These are phyloP conservation scores for Aspergillus homomorphus DNA, from an alignment of 495 filamentous ascomycete genomes.

Conservation along the genomic window DNA sequence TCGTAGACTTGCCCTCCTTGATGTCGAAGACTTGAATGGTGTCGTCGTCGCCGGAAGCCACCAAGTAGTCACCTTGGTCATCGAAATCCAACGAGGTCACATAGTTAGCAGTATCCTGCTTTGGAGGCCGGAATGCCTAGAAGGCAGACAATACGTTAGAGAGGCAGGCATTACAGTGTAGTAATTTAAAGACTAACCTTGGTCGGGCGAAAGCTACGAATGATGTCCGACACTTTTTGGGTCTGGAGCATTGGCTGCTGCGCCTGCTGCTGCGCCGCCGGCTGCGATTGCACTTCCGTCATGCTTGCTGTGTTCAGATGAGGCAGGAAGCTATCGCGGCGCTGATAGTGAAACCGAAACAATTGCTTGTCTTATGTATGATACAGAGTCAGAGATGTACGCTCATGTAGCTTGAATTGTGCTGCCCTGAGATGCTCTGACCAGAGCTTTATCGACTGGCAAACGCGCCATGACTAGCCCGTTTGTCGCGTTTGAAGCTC, in stretches of 20 bases:
- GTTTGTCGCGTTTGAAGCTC: conserved; percentile 12
- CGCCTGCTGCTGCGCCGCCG: conserved; percentile 19
- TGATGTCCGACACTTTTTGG: conserved; percentile 46
- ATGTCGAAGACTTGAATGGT: conserved; percentile 93
- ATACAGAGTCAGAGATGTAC: not conserved
- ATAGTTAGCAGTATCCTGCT: conserved; percentile 36
- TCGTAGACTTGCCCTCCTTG: conserved; percentile 80
- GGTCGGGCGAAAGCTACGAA: conserved; percentile 44
- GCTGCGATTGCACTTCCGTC: conserved; percentile 33
- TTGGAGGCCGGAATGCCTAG: conserved; percentile 38
- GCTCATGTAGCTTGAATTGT: not conserved
- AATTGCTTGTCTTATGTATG: not conserved
- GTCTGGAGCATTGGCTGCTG: conserved; percentile 30
- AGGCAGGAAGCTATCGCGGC: not conserved
- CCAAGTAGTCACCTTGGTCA: conserved; percentile 83
- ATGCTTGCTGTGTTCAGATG: conserved; percentile 22
- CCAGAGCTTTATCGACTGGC: not conserved
- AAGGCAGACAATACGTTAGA: conserved; percentile 16
- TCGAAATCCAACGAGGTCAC: conserved; percentile 90
- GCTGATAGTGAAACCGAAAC: not conserved
- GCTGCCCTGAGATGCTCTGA: not conserved
- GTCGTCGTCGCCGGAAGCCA: conserved; percentile 85
- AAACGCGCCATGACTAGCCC: not conserved
- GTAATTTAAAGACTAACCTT: conserved; percentile 36
- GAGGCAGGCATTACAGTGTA: not conserved